Conservation (phyloP, 2,329 filamentous ascomycete genomes). For the Hymenoscyphus fructigenus region DNA sequence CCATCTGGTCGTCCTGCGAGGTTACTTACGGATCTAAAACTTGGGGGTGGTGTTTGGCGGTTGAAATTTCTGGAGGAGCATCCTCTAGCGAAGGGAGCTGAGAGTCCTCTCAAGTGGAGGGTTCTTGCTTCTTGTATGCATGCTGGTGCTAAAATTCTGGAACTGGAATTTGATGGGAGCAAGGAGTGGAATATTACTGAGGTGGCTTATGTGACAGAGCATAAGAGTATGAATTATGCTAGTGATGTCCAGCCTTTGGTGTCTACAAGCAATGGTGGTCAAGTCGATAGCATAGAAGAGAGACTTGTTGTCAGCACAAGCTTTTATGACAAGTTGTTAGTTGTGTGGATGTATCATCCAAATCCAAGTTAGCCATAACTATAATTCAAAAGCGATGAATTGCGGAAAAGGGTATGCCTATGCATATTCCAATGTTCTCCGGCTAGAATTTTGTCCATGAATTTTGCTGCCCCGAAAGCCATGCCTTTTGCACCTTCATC, state of each 20-base stretch:
- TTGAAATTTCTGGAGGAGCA: slow-evolving; percentile 58
- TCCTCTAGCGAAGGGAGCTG: background rate
- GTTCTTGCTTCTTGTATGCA: slow-evolving; percentile 95
- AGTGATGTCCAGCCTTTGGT: slow-evolving; percentile 1
- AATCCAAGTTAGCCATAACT: background rate
- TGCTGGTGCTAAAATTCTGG: slow-evolving; percentile 71
- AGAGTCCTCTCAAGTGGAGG: slow-evolving; percentile 38
- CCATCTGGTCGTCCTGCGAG: slow-evolving; percentile 40
- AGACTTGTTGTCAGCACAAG: slow-evolving; percentile 65
- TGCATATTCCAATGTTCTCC: background rate
- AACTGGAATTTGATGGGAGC: slow-evolving; percentile 36
- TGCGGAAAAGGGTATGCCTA: background rate
- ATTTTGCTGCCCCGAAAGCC: background rate
- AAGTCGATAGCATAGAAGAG: slow-evolving; percentile 17
- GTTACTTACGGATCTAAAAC: slow-evolving; percentile 60
- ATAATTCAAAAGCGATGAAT: background rate
- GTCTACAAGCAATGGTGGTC: slow-evolving; percentile 47
- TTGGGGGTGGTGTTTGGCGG: slow-evolving; percentile 87
- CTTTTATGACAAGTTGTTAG: slow-evolving; percentile 72
- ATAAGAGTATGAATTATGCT: slow-evolving; percentile 71
- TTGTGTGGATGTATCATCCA: slow-evolving; percentile 55
- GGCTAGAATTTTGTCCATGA: background rate
- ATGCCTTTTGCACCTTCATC: background rate
- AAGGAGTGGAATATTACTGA: slow-evolving; percentile 61
- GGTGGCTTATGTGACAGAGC: slow-evolving; percentile 73